Evolutionary conservation across 805 yeast species (phyloP).

Genomic region (Pichia ethanolica): DNA sequence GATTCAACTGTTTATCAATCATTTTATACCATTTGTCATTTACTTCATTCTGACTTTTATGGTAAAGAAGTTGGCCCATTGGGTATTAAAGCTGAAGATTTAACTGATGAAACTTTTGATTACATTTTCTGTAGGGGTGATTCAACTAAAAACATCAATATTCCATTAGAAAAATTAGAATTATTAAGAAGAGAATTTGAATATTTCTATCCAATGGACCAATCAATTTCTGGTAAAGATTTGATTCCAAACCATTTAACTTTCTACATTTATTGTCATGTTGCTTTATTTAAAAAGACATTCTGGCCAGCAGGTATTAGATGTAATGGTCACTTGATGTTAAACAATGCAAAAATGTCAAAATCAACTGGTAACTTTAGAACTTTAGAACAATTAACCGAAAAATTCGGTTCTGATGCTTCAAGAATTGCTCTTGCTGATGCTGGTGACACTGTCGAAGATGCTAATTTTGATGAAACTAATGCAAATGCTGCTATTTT

Average conservation of each 20-base stretch:
- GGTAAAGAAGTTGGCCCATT: conserved; percentile 72
- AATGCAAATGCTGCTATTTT: conserved; percentile 96
- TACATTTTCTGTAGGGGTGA: conserved; percentile 63
- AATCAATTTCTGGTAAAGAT: conserved; percentile 91
- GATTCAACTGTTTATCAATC: conserved; percentile 96
- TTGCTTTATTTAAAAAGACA: conserved; percentile 83
- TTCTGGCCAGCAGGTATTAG: conserved; percentile 94
- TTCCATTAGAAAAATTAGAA: conserved; percentile 61
- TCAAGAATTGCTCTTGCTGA: conserved; percentile 96
- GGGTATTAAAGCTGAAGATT: conserved; percentile 67
- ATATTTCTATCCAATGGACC: conserved; percentile 92
- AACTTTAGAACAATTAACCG: conserved; percentile 77
- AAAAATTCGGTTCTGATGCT: conserved; percentile 96
- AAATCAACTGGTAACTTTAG: conserved; percentile 95
- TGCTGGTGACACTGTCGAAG: conserved; percentile 96
- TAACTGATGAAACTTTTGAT: conserved; percentile 93
- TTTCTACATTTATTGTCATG: conserved; percentile 87
- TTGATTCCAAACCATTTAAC: conserved; percentile 95
- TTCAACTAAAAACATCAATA: conserved; percentile 46
- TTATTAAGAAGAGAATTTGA: conserved; percentile 88
- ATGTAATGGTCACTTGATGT: conserved; percentile 89
- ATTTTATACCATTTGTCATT: conserved; percentile 82
- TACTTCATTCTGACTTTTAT: conserved; percentile 78
- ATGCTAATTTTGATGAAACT: conserved; percentile 94
- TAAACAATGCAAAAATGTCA: conserved; percentile 96